These are phyloP conservation scores for Liquidambar formosana DNA, from an alignment of 164 flowering plant species.

Conservation along the genomic window DNA sequence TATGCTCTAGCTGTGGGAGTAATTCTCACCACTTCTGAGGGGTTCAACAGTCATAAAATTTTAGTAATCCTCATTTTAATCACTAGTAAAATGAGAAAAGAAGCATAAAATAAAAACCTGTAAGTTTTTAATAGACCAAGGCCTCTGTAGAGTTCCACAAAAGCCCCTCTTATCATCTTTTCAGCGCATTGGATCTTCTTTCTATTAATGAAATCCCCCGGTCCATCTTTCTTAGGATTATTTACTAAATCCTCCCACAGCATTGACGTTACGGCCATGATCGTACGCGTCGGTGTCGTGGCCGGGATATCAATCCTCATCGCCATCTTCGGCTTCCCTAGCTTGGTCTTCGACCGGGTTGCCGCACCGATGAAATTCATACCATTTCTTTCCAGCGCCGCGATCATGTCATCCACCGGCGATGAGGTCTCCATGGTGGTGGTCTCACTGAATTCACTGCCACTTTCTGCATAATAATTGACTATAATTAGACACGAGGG, in stretches of 20 bases:
- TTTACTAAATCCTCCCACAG: conserved; percentile 86
- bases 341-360: conserved; percentile 46
- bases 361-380: conserved; percentile 41
- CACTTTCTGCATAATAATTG: conserved; percentile 45
- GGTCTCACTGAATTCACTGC: conserved; percentile 31
- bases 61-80: background rate
- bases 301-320: conserved; percentile 79
- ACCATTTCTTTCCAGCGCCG: conserved; percentile 57
- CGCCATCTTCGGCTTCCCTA: conserved; percentile 54
- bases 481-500: background rate
- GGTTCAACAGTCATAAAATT: too few species aligned
- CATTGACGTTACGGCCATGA: conserved; percentile 61
- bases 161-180: conserved; percentile 89
- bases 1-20: too few species aligned
- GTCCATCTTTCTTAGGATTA: conserved; percentile 61
- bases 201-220: conserved; percentile 52
- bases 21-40: too few species aligned
- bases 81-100: background rate
- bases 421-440: conserved; percentile 16
- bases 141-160: conserved; percentile 90
- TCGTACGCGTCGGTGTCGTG: conserved; percentile 59
- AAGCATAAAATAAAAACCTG: conserved; percentile 42
- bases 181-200: conserved; percentile 88
- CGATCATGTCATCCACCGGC: conserved; percentile 42
- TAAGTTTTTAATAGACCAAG: conserved; percentile 82